These are phyloP conservation scores for Rhodomyrtus tomentosa DNA, from an alignment of 345 rosid genomes.

Conservation along the genomic window DNA sequence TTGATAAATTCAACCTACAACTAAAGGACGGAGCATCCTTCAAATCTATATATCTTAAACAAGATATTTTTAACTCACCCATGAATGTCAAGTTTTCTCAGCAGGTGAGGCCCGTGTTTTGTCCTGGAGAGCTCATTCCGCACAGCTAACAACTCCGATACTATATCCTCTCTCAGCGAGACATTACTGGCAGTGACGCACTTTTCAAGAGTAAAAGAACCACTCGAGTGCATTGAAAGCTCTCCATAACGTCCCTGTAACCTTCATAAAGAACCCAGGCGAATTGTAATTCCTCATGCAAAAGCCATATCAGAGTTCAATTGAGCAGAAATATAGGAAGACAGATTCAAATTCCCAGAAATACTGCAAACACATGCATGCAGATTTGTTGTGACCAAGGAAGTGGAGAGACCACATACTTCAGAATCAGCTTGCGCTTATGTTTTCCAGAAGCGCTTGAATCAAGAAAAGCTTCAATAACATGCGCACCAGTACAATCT, in stretches of 20 bases:
- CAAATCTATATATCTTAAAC: not conserved
- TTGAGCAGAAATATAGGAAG: not conserved
- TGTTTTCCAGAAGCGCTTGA: slow-evolving; percentile 64
- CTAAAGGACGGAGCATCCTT: not conserved
- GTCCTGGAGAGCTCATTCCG: slow-evolving; percentile 52
- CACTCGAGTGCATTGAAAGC: slow-evolving; percentile 55
- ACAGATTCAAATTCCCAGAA: not conserved
- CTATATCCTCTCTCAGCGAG: slow-evolving; percentile 64
- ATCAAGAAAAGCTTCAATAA: slow-evolving; percentile 74
- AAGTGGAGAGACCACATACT: slow-evolving; percentile 30
- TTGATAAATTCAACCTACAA: not conserved
- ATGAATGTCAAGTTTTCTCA: slow-evolving; percentile 68
- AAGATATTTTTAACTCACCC: slow-evolving; percentile 33
- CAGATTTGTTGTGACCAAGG: not conserved
- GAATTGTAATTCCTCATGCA: not conserved
- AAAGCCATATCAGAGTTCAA: not conserved
- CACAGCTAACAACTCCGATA: slow-evolving; percentile 54
- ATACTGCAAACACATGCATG: not conserved
- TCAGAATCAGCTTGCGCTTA: slow-evolving; percentile 57
- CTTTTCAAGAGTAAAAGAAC: slow-evolving; percentile 82
- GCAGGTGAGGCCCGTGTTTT: slow-evolving; percentile 74
- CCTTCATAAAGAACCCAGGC: slow-evolving; percentile 22
- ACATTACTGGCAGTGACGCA: slow-evolving; percentile 63
- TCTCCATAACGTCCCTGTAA: slow-evolving; percentile 75
- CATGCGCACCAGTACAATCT: slow-evolving; percentile 79